Conservation (phyloP, 2,329 filamentous ascomycete genomes). For the Trichoderma harzianum region DNA sequence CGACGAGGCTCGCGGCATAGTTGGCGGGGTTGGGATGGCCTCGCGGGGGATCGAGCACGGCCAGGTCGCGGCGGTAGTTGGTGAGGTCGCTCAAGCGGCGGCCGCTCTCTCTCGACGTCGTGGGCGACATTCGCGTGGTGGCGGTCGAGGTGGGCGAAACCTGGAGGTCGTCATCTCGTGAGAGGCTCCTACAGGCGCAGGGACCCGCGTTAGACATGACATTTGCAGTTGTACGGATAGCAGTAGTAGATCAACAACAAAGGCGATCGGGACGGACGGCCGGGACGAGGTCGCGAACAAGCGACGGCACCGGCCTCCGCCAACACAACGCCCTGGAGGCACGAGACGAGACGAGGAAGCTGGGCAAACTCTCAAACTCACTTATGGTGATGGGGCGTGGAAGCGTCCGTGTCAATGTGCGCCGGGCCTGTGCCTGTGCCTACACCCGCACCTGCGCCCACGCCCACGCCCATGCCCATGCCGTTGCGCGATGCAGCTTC, state of each 20-base stretch:
- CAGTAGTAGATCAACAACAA: constrained; percentile 1
- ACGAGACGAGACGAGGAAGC: not conserved
- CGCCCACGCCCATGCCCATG: constrained; percentile 13
- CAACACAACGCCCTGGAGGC: not conserved
- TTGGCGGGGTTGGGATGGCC: constrained; percentile 52
- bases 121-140: constrained; percentile 46
- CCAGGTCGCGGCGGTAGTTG: constrained; percentile 70
- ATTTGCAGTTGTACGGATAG: not conserved
- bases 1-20: constrained; percentile 62
- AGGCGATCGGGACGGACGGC: constrained; percentile 1
- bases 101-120: constrained; percentile 43
- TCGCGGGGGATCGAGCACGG: constrained; percentile 62
- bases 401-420: constrained; percentile 41
- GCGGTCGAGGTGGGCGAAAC: constrained; percentile 48
- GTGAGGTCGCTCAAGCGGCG: constrained; percentile 59
- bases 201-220: constrained; percentile 16
- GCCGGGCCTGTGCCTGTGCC: constrained; percentile 20
- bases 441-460: not conserved
- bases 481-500: constrained; percentile 19
- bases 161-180: constrained; percentile 38
- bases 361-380: constrained; percentile 27
- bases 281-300: constrained; percentile 15
- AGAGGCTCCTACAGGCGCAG: constrained; percentile 24
- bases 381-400: constrained; percentile 36
- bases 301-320: constrained; percentile 17